phyloP scores from a whole-genome alignment of 2,329 filamentous ascomycete species.

The Emergomyces orientalis region DNA sequence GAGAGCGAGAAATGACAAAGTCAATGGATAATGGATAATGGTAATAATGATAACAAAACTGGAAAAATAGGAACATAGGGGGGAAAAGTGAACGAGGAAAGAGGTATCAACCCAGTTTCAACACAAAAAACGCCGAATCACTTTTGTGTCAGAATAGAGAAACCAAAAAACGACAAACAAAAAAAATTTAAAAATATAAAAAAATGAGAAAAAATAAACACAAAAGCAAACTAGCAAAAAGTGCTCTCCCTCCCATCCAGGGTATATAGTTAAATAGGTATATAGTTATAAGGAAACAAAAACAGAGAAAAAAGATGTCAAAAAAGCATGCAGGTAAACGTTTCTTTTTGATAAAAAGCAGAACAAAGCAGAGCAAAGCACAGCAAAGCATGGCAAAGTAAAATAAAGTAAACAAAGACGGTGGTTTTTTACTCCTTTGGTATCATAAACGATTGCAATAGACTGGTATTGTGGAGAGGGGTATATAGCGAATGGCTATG shows the following conservation, averaged over 20 bases:
- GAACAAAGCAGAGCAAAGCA: not conserved
- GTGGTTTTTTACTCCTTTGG: slow-evolving; percentile 10
- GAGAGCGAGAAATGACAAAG: not conserved
- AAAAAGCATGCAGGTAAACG: not conserved
- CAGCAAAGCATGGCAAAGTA: no score
- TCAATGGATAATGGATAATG: not conserved
- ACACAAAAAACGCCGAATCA: not conserved
- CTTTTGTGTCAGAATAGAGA: not conserved
- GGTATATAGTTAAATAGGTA: slow-evolving; percentile 4
- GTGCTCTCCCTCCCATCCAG: slow-evolving; percentile 6
- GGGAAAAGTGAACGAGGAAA: not conserved
- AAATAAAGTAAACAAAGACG: not conserved
- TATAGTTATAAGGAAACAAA: not conserved
- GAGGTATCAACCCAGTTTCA: slow-evolving; percentile 3
- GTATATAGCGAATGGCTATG: slow-evolving; percentile 33
- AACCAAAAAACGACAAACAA: not conserved
- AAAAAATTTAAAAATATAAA: no score
- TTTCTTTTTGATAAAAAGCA: not conserved
- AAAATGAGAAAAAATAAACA: not conserved
- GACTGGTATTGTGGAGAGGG: slow-evolving; percentile 22
- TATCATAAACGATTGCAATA: slow-evolving; percentile 18
- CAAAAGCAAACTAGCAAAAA: not conserved
- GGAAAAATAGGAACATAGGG: not conserved
- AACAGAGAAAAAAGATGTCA: not conserved
- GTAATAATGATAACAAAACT: not conserved